Evolutionary conservation across 1,139 yeast genomes (phyloP).

Genomic region (Sugiyamaella sp.): DNA sequence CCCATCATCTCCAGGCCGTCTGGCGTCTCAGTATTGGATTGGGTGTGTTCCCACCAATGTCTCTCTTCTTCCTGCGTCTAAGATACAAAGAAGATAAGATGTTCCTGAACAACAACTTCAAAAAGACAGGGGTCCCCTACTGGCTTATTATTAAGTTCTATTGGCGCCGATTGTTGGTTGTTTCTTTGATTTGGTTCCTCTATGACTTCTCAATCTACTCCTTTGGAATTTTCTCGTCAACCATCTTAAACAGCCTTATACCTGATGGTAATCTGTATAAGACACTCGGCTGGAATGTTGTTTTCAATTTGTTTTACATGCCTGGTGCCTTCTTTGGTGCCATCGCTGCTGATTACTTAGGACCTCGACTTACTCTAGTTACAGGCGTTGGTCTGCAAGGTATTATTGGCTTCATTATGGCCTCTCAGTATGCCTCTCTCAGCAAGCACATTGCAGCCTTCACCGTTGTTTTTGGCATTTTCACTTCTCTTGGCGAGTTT

Average conservation of each 20-base stretch:
- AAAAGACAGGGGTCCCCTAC: slow-evolving; percentile 66
- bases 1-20: slow-evolving; percentile 70
- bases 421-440: slow-evolving; percentile 63
- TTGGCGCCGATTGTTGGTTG: slow-evolving; percentile 75
- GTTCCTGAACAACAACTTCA: slow-evolving; percentile 71
- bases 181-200: slow-evolving; percentile 83
- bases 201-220: slow-evolving; percentile 89
- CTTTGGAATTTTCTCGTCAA: slow-evolving; percentile 79
- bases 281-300: slow-evolving; percentile 91
- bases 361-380: slow-evolving; percentile 79
- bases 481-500: slow-evolving; percentile 84
- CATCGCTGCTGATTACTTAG: slow-evolving; percentile 73
- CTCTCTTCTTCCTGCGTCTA: slow-evolving; percentile 75
- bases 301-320: slow-evolving; percentile 80
- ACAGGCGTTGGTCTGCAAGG: slow-evolving; percentile 75
- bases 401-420: slow-evolving; percentile 82
- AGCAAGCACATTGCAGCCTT: slow-evolving; percentile 70
- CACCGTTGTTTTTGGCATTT: slow-evolving; percentile 84
- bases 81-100: slow-evolving; percentile 73
- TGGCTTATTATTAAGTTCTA: slow-evolving; percentile 72
- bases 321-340: slow-evolving; percentile 93
- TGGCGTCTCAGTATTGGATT: slow-evolving; percentile 93
- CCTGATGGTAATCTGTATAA: slow-evolving; percentile 63
- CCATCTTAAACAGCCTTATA: slow-evolving; percentile 61
- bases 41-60: slow-evolving; percentile 88